phyloP scores from a whole-genome alignment of 306 rosid species.

The Cucumis melo region DNA sequence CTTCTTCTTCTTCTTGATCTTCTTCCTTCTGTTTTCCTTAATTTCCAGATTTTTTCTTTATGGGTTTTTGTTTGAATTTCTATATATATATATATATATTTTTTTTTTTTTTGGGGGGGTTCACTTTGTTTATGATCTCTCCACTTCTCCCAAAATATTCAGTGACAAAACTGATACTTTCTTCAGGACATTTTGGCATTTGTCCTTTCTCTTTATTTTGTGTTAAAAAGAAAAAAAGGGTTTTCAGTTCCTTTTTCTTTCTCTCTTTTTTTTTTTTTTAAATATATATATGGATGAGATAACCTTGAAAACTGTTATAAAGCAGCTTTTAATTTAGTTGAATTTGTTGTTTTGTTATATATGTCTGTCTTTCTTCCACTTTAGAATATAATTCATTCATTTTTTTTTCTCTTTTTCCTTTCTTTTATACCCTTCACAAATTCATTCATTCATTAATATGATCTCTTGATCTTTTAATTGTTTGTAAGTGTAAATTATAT shows the following conservation, averaged over 20 bases:
- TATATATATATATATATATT: no score
- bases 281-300: not conserved
- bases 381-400: not conserved
- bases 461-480: not conserved
- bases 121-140: not conserved
- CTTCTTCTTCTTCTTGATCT: not conserved
- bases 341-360: slow-evolving; percentile 10
- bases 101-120: not conserved
- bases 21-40: not conserved
- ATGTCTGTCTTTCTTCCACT: slow-evolving; percentile 7
- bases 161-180: slow-evolving; percentile 7
- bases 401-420: no score
- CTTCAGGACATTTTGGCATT: slow-evolving; percentile 15
- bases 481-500: slow-evolving; percentile 28
- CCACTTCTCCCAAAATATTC: slow-evolving; percentile 1
- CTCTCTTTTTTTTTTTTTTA: not conserved
- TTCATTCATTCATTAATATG: not conserved
- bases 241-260: not conserved
- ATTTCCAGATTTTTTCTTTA: not conserved
- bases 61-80: not conserved
- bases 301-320: slow-evolving; percentile 9
- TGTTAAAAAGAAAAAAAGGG: slow-evolving; percentile 14
- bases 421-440: not conserved
- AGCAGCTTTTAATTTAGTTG: slow-evolving; percentile 1
- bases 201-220: slow-evolving; percentile 27